Evolutionary conservation across 768 basidiomycete species (phyloP), one percentile per base, ranked within the genome.

Genomic region (Amanita inopinata): DNA sequence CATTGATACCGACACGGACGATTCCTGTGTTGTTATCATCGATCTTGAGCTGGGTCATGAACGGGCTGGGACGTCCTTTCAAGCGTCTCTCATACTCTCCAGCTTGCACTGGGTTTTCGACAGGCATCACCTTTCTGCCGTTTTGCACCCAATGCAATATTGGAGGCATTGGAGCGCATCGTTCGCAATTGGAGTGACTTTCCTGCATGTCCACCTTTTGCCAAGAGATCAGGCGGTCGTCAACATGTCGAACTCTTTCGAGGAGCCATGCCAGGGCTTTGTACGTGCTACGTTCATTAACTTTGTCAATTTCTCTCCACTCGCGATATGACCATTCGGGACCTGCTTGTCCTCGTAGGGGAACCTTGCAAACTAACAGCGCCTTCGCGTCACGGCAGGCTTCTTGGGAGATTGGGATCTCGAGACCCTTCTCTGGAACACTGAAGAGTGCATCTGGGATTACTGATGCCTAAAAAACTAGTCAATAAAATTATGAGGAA

Each of bases 41-140:
- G 19, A 84, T 57, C 51, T 73, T 81, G 22, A 92, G 70, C 55
- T 92, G 89, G 0, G 91, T 85, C 40, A 93, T 74, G 56, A 96
- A 90, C 0, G 92, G 81, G 34, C 69, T 76, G 0, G 93, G 93
- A 14, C 93, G 79, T 43, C 73, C 69, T 63, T 97, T 97, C 44
- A 97, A 68, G 15, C 82, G 73, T 40, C 87, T 78, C 56, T 97
- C 93, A 55, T 89, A 96, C 54, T 80, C 74, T 4, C 90, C 91
- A 32, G 93, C 92, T 55, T 94, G 78, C 8, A 78, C 67, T 12
- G 85, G 73, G 53, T 96, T 87, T 53, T 97, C 93, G 23, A 90
- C 65, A 0, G 89, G 79, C 15, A 74, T 58, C 12, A 80, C 64
- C 49, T 74, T 76, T 53, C 77, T 80, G 31, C 71, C 73, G 4